Conservation (phyloP, 2,329 filamentous ascomycete species). For the Trichoderma koningii region DNA sequence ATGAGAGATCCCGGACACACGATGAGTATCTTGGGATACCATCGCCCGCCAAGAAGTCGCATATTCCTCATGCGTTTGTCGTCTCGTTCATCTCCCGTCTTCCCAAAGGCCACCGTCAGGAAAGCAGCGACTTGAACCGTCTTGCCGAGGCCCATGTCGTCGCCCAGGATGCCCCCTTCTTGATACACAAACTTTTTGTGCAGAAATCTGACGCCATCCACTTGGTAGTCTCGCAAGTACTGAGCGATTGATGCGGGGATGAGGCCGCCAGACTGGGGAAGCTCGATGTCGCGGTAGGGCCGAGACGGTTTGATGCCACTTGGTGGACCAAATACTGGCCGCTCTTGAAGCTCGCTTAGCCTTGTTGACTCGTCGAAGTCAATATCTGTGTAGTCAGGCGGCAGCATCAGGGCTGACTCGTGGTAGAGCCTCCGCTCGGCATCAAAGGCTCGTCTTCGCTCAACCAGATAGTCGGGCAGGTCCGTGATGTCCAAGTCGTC, state of each 20-base stretch:
- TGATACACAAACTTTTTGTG: constrained; percentile 90
- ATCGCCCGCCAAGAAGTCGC: constrained; percentile 61
- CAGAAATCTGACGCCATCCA: constrained; percentile 81
- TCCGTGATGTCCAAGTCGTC: constrained; percentile 54
- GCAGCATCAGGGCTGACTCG: constrained; percentile 70
- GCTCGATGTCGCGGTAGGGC: constrained; percentile 71
- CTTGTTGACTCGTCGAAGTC: constrained; percentile 60
- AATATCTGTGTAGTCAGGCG: constrained; percentile 75
- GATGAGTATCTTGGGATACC: constrained; percentile 79
- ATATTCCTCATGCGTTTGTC: constrained; percentile 85
- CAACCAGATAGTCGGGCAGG: constrained; percentile 72
- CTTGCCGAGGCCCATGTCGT: constrained; percentile 98
- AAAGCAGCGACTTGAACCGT: constrained; percentile 96
- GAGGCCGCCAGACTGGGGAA: constrained; percentile 74
- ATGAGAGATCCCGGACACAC: constrained; percentile 88
- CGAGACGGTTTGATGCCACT: constrained; percentile 64
- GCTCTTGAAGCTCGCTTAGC: constrained; percentile 56
- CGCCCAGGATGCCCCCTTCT: constrained; percentile 84
- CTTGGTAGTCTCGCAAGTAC: constrained; percentile 88
- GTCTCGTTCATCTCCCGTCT: constrained; percentile 87
- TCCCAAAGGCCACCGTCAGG: constrained; percentile 87
- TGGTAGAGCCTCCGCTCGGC: constrained; percentile 59
- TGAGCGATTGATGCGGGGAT: constrained; percentile 90
- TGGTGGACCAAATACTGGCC: constrained; percentile 64
- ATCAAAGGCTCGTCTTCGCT: constrained; percentile 71